Conservation (phyloP, 257 asterid genomes). For the Solanum chaucha region DNA sequence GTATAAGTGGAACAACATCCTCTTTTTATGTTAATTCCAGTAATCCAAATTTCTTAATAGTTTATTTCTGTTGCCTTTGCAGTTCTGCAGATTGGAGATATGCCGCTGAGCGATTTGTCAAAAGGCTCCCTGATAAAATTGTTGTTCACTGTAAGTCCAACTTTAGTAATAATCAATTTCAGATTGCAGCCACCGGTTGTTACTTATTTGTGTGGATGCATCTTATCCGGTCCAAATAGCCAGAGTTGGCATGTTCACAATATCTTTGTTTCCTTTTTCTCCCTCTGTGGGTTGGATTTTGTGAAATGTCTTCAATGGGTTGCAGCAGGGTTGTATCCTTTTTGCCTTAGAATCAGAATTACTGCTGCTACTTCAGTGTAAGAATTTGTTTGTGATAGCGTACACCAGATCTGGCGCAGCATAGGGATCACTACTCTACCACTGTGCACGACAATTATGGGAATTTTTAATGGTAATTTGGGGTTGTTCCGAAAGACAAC, state of each 20-base stretch:
- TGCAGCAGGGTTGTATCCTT: not conserved
- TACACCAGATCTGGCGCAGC: not conserved
- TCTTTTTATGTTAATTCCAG: not conserved
- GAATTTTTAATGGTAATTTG: not conserved
- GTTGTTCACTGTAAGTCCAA: conserved; percentile 69
- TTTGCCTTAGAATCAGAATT: not conserved
- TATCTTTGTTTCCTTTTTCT: not conserved
- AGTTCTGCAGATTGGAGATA: conserved; percentile 95
- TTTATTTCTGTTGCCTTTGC: conserved; percentile 11
- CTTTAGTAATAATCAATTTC: not conserved
- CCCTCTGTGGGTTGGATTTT: not conserved
- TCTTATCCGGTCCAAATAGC: not conserved
- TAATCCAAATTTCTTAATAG: not conserved
- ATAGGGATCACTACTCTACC: not conserved
- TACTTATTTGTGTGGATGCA: not conserved
- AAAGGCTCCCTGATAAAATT: conserved; percentile 71
- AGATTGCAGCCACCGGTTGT: not conserved
- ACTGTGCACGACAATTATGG: not conserved
- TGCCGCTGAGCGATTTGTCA: conserved; percentile 78
- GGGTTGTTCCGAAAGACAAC: not conserved
- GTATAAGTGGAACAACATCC: not conserved
- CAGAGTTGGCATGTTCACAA: not conserved
- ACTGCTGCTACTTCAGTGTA: not conserved
- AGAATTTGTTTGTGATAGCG: not conserved
- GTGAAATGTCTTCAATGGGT: not conserved